Base-by-base conservation (phyloP, 2,329 filamentous ascomycete species). In the Phaeophleospora eucalypticola region DNA sequence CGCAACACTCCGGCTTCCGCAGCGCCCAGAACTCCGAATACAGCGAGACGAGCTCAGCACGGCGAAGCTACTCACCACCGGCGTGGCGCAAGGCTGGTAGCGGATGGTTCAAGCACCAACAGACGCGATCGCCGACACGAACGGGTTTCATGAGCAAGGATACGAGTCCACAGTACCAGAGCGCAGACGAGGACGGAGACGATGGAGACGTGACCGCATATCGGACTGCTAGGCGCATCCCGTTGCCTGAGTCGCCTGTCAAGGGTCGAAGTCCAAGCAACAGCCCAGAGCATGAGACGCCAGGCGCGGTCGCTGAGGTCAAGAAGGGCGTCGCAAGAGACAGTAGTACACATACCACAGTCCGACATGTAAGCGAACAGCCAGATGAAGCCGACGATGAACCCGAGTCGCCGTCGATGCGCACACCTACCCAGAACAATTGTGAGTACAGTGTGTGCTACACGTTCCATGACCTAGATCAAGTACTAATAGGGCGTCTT, bases 51-150 rank as follows among this genome's bases (percentile, higher is more conserved):
- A 72, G 73, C 47, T 60, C 68, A 43, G 15, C n/a, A 17, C 72
- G 77, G 49, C 74, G 76, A 40, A 79, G 79, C 24, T 85, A 81
- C 80, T 82, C 80, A 43, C 83, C 83, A 34, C 83, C 83, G 2
- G 81, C 81, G 10, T 83, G 82, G 74, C 74, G 79, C 54, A 77
- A 74, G 58, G 72, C 73, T 51, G 80, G 77, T 53, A 82, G 77
- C 60, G 73, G 74, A 50, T 81, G 79, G 79, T 79, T 82, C 63
- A 58, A 69, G 64, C 70, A 69, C 58, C 65, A 69, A 61, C 52
- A 50, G 24, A 47, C 55, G 10, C 42, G 65, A 36, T 59, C 64
- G 66, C 58, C 71, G 58, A 70, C 59, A 65, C 64, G 70, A 38
- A 77, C 71, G 56, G 74, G 73, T 9, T 74, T 71, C 48, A 65